Conservation (phyloP, 2,329 filamentous ascomycete species). For the Ceratocystis alfenasii region DNA sequence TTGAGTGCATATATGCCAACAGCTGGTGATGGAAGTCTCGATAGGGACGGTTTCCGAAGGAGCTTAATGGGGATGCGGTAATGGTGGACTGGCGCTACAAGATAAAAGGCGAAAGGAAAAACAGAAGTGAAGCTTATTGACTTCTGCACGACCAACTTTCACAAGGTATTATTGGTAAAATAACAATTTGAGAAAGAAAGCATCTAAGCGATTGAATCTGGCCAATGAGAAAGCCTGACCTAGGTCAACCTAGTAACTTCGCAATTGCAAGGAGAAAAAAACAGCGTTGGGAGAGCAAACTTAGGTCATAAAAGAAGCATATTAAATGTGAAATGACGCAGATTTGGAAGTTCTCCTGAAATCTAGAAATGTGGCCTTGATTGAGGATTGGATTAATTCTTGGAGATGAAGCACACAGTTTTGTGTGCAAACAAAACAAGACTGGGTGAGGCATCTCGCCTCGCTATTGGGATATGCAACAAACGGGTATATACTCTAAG, state of each 20-base stretch:
- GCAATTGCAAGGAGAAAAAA: neutral
- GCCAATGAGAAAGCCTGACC: conserved; percentile 1
- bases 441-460: no score
- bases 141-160: conserved; percentile 6
- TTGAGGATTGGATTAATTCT: neutral
- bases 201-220: conserved; percentile 13
- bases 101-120: neutral
- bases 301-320: neutral
- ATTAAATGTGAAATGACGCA: neutral
- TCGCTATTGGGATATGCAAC: neutral
- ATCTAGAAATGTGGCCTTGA: neutral
- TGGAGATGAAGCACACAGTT: neutral
- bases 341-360: neutral
- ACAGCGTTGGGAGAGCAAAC: neutral
- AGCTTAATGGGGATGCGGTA: neutral
- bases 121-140: conserved; percentile 5
- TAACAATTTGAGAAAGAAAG: neutral
- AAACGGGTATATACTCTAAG: neutral
- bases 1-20: neutral
- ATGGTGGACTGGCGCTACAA: neutral
- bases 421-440: neutral
- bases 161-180: neutral
- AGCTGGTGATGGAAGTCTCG: neutral
- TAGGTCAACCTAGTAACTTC: neutral
- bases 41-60: neutral